Percentiles rank a stretch among this genome's conserved stretches.
Evolutionary conservation across 2,329 filamentous ascomycete species (phyloP).

Genomic region (Cadophora sp.): DNA sequence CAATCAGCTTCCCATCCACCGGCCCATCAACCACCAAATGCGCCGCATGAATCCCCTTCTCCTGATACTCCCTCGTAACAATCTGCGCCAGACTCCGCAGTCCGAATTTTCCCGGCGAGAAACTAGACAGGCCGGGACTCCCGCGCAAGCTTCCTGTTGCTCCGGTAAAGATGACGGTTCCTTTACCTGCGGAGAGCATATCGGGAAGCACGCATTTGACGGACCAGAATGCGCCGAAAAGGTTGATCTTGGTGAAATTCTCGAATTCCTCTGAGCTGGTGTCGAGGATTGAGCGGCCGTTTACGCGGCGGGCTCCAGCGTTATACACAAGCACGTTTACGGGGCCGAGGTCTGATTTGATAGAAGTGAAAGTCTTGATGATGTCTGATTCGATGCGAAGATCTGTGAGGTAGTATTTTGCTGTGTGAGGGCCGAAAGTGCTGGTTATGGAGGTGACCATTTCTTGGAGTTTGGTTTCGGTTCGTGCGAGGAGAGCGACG

Average conservation of each 20-base stretch:
- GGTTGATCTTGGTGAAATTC: conserved; percentile 36
- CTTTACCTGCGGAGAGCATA: conserved; percentile 29
- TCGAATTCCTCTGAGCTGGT: conserved; percentile 34
- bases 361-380: conserved; percentile 35
- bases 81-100: conserved; percentile 74
- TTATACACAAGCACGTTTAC: conserved; percentile 34
- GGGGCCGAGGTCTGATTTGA: conserved; percentile 27
- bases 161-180: conserved; percentile 75
- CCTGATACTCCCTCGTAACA: conserved; percentile 80
- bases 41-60: conserved; percentile 79
- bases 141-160: conserved; percentile 81
- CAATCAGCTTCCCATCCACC: conserved; percentile 48
- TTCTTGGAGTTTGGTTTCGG: conserved; percentile 31
- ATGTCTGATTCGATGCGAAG: conserved; percentile 29
- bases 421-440: conserved; percentile 25
- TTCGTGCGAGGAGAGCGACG: conserved; percentile 34
- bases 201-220: conserved; percentile 32
- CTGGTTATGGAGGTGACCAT: conserved; percentile 29
- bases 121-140: conserved; percentile 69
- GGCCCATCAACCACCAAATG: conserved; percentile 84
- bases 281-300: conserved; percentile 31
- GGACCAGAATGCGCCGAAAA: conserved; percentile 35
- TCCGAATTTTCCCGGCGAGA: conserved; percentile 81
- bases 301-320: conserved; percentile 33
- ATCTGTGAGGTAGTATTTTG: conserved; percentile 33